Base-by-base conservation (phyloP, 2,329 filamentous ascomycete species). In the Shiraia sp. region DNA sequence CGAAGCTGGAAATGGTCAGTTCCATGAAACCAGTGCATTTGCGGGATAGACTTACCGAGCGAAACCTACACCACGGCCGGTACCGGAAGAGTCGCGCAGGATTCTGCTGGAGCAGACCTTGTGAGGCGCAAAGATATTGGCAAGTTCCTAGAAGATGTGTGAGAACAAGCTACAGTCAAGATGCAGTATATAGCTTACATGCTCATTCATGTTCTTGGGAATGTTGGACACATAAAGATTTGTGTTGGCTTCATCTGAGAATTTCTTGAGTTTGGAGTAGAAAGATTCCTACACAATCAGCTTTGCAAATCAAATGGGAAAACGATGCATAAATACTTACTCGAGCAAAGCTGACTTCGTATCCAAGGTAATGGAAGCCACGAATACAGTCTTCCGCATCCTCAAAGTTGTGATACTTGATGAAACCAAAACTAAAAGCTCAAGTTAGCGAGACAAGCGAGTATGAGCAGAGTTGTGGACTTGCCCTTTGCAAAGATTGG, bases 191-290 rank as follows among this genome's bases (percentile, higher is more conserved):
- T 3, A 31, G 28, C 86, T 67, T 71, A 92, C 90, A 58, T 89
- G 85, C 76, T 99, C 95, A 37, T 88, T 95, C 79, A 95, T 84
- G 50, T 85, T 83, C 72, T 92, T 91, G 25, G 93, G 93, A 31
- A 99, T 81, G 72, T 97, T 99, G 19, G 95, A 99, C 50, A 97
- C 91, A 72, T 99, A 99, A 51, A 99, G 81, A 68, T 99, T 99
- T 53, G 93, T 97, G 32, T 95, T 97, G 29, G 72, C 65, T 37
- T 87, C 88, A 63, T 99, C 92, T 41, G 91, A 87, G 63, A 97
- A 88, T 32, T 93, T 92, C 79, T 99, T 97, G 60, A 99, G 87
- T 58, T 95, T 90, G 55, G 91, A 91, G 72, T 99, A 99, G 75
- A 97, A 96, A 14, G 92, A 97, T 76, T 97, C 93, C 45, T 49